phyloP scores from a whole-genome alignment of 2,329 filamentous ascomycete species.

The Colletotrichum tropicale region DNA sequence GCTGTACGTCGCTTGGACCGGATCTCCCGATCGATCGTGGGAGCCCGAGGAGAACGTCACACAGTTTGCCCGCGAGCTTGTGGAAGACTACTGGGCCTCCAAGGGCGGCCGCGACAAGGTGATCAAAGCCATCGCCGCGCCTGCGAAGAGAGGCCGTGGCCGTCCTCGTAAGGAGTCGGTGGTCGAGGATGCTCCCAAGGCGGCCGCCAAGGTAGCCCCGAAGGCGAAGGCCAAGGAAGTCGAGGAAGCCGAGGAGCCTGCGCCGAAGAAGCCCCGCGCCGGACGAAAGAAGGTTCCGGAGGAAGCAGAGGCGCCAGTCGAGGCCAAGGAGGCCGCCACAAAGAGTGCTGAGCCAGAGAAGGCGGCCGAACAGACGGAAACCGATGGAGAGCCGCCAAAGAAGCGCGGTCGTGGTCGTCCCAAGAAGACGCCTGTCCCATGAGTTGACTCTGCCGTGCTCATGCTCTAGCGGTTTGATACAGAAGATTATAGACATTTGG shows the following conservation, averaged over 20 bases:
- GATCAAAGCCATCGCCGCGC: conserved; percentile 14
- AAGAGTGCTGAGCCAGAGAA: background rate
- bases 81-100: conserved; percentile 33
- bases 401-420: conserved; percentile 16
- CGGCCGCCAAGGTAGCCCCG: background rate
- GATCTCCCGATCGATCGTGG: conserved; percentile 17
- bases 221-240: background rate
- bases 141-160: background rate
- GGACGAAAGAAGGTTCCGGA: background rate
- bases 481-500: background rate
- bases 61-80: background rate
- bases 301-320: background rate
- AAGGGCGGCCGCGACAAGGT: conserved; percentile 30
- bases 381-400: background rate
- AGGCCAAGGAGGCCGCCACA: background rate
- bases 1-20: conserved; percentile 12
- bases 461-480: no score
- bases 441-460: fast-evolving
- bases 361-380: background rate
- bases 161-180: conserved; percentile 2
- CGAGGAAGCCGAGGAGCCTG: background rate
- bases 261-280: background rate
- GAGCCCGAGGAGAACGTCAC: conserved; percentile 17
- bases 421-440: background rate
- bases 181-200: background rate